These are phyloP conservation scores for Cyclotella sp. DNA, from an alignment of 108 stramenopile species.

Conservation along the genomic window DNA sequence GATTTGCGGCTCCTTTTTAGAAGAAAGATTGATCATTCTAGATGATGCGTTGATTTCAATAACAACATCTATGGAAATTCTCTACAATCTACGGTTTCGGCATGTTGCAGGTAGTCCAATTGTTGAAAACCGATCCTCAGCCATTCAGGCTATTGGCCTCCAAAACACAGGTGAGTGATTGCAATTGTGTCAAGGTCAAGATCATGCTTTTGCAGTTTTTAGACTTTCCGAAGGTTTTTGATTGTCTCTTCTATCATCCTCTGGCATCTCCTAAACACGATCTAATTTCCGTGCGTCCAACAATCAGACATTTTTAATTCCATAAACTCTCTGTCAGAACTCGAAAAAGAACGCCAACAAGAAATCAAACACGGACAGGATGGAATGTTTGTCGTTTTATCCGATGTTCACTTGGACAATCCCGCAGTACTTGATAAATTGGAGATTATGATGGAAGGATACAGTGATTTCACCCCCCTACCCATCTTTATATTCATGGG, in stretches of 20 bases:
- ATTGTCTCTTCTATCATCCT: no score
- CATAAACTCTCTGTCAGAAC: constrained; percentile 65
- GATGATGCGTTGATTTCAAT: no score
- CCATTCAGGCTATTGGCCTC: constrained; percentile 71
- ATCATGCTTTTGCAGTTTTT: no score
- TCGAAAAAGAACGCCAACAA: constrained; percentile 61
- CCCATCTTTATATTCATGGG: constrained; percentile 95
- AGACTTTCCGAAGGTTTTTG: no score
- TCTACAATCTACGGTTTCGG: neutral
- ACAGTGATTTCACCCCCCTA: constrained; percentile 53
- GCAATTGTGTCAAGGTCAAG: neutral
- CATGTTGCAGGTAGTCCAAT: constrained; percentile 69
- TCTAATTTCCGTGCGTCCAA: no score
- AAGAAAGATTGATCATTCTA: neutral
- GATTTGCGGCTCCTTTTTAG: neutral
- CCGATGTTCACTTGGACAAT: constrained; percentile 92
- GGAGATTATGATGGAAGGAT: constrained; percentile 77
- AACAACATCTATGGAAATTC: no score
- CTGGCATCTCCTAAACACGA: no score
- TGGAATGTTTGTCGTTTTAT: constrained; percentile 84
- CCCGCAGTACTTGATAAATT: constrained; percentile 82
- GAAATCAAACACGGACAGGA: constrained; percentile 62
- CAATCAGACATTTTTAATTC: constrained; percentile 64
- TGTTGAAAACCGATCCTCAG: constrained; percentile 64
- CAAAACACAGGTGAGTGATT: constrained; percentile 30